Conservation (phyloP, 257 asterid genomes). For the Agastache rugosa region DNA sequence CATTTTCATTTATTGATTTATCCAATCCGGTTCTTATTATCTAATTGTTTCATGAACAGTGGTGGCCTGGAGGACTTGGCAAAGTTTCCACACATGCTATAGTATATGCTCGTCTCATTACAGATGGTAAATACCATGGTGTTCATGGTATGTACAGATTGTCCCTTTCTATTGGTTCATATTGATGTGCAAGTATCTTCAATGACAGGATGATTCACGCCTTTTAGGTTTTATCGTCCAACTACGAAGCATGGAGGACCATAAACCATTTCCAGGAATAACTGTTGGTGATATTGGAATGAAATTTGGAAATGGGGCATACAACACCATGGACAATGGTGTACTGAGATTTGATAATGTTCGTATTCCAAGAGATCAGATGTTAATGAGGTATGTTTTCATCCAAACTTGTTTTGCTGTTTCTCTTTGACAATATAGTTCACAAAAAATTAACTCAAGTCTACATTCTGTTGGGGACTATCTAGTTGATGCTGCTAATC, state of each 20-base stretch:
- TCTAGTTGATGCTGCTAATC: neutral
- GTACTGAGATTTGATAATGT: slow-evolving; percentile 85
- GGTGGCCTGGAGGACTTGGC: slow-evolving; percentile 99
- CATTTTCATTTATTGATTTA: slow-evolving; percentile 5
- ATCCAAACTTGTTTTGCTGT: slow-evolving; percentile 11
- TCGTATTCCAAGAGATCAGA: slow-evolving; percentile 94
- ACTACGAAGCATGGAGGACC: slow-evolving; percentile 91
- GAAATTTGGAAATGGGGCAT: slow-evolving; percentile 98
- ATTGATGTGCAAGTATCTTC: slow-evolving; percentile 16
- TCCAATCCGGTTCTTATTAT: slow-evolving; percentile 26
- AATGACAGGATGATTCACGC: neutral
- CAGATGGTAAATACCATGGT: slow-evolving; percentile 84
- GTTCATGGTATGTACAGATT: slow-evolving; percentile 66
- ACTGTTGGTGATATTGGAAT: slow-evolving; percentile 96
- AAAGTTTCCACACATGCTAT: slow-evolving; percentile 93
- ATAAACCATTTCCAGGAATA: slow-evolving; percentile 84
- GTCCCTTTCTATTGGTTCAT: slow-evolving; percentile 18
- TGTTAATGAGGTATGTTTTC: slow-evolving; percentile 83
- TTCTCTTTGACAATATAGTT: slow-evolving; percentile 16
- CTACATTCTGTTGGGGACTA: neutral
- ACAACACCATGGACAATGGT: slow-evolving; percentile 98
- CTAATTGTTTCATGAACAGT: slow-evolving; percentile 49
- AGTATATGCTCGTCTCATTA: slow-evolving; percentile 88
- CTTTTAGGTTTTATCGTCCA: slow-evolving; percentile 86
- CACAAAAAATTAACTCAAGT: neutral